Conservation (phyloP, 306 rosid genomes). For the Gillenia trifoliata region DNA sequence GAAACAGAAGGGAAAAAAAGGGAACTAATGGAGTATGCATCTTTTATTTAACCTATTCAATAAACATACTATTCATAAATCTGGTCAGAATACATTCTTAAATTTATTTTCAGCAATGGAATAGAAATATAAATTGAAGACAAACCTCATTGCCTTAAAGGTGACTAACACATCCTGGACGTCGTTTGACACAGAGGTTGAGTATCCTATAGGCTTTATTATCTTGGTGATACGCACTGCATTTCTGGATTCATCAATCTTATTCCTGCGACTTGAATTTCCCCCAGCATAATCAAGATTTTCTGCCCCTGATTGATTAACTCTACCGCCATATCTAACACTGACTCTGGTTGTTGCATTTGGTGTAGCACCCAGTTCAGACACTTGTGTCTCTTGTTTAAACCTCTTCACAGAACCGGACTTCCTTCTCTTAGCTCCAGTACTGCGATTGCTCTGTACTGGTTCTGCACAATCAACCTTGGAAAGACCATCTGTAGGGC, state of each 20-base stretch:
- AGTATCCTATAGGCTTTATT: conserved; percentile 70
- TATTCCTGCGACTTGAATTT: conserved; percentile 31
- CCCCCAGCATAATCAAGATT: conserved; percentile 34
- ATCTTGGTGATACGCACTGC: conserved; percentile 56
- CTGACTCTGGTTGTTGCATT: conserved; percentile 33
- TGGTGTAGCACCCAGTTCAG: conserved; percentile 30
- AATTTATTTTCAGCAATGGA: background rate
- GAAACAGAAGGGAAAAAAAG: background rate
- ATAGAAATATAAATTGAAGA: conserved; percentile 11
- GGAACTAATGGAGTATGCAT: background rate
- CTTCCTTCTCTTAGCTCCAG: conserved; percentile 86
- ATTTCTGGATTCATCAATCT: conserved; percentile 31
- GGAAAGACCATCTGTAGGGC: conserved; percentile 26
- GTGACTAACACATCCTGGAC: conserved; percentile 56
- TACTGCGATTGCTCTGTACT: conserved; percentile 40
- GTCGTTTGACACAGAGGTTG: conserved; percentile 50
- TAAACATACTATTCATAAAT: background rate
- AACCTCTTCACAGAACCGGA: conserved; percentile 86
- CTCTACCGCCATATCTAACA: conserved; percentile 24
- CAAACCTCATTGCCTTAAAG: conserved; percentile 76
- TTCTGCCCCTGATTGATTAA: conserved; percentile 23
- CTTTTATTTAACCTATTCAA: background rate
- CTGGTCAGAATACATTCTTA: background rate
- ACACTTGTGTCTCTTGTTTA: conserved; percentile 37
- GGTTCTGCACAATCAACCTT: conserved; percentile 32